phyloP scores from a whole-genome alignment of 2,329 filamentous ascomycete genomes.

The Aspergillus carbonarius region DNA sequence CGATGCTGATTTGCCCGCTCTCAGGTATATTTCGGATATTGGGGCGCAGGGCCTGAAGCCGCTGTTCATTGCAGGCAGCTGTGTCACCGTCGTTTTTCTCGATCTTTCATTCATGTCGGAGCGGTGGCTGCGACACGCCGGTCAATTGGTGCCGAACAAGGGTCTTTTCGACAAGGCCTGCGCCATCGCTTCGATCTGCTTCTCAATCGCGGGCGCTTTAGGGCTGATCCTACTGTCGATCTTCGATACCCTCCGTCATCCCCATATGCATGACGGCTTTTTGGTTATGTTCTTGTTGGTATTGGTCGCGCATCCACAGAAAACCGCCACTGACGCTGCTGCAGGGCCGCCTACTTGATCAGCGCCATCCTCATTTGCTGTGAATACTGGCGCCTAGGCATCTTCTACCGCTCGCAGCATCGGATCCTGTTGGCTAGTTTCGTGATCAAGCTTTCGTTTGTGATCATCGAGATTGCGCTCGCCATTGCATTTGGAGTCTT shows the following conservation, averaged over 20 bases:
- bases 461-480: conserved; percentile 74
- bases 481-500: conserved; percentile 63
- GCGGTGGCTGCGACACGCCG: conserved; percentile 79
- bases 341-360: conserved; percentile 70
- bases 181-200: conserved; percentile 45
- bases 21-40: conserved; percentile 53
- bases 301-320: background rate
- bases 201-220: conserved; percentile 72
- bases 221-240: conserved; percentile 81
- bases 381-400: conserved; percentile 84
- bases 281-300: conserved; percentile 72
- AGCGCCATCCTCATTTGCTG: conserved; percentile 85
- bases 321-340: background rate
- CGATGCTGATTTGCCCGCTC: background rate
- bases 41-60: conserved; percentile 60
- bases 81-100: conserved; percentile 71
- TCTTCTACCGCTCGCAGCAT: conserved; percentile 70
- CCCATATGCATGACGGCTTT: conserved; percentile 70
- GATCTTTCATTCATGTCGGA: conserved; percentile 78
- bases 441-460: conserved; percentile 82
- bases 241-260: conserved; percentile 76
- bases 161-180: conserved; percentile 40
- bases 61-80: conserved; percentile 61
- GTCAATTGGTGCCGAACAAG: conserved; percentile 73
- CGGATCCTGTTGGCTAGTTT: conserved; percentile 74